Conservation (phyloP, 2,329 filamentous ascomycete genomes). For the Fusarium marasasianum region DNA sequence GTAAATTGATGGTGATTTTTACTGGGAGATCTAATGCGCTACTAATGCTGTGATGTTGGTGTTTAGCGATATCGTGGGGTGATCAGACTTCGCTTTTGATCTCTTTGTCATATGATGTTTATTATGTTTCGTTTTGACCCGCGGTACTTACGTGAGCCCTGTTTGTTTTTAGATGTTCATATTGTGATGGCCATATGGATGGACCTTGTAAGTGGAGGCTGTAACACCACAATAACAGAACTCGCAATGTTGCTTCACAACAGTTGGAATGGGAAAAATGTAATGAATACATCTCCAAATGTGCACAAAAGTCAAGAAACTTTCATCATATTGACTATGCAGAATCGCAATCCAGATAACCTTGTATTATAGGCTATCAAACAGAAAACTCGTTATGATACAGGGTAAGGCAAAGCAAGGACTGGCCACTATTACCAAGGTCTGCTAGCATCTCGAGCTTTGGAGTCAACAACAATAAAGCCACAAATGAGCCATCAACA, state of each 20-base stretch:
- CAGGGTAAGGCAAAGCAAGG: neutral
- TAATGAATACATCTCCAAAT: fast-evolving
- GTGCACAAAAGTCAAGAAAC: fast-evolving
- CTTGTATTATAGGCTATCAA: fast-evolving
- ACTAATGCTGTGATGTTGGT: neutral
- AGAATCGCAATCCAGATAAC: fast-evolving
- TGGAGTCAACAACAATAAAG: neutral
- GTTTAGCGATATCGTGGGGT: neutral
- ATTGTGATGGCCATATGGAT: neutral
- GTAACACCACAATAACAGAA: fast-evolving
- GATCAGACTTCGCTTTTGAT: fast-evolving
- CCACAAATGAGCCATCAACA: neutral
- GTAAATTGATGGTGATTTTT: constrained; percentile 36
- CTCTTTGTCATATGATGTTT: neutral
- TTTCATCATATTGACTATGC: fast-evolving
- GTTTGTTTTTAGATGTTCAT: neutral
- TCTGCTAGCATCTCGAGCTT: neutral
- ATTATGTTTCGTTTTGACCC: neutral
- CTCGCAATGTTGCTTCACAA: no score
- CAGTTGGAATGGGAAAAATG: fast-evolving
- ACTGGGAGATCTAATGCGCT: neutral
- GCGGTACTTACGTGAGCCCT: neutral
- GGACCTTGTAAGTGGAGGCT: neutral
- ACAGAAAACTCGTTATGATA: neutral
- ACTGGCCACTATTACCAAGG: neutral